A percentile compares a stretch with the other conserved stretches of the same genome.
phyloP scores from a whole-genome alignment of 345 rosid genomes.

The Camelina sativa region DNA sequence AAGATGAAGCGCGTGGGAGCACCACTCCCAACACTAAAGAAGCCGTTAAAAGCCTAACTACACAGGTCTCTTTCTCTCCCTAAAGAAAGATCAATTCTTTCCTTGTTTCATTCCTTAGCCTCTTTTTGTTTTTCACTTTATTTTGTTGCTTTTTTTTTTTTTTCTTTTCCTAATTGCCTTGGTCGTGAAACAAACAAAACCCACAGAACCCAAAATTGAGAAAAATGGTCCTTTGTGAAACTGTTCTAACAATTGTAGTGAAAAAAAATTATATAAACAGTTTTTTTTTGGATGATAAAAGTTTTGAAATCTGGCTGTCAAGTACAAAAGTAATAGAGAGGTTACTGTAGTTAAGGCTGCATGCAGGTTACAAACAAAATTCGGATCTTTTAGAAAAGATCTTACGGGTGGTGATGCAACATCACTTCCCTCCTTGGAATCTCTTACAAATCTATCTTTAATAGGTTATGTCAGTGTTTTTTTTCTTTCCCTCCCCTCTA shows the following conservation, averaged over 20 bases:
- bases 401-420: conserved; percentile 33
- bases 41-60: conserved; percentile 98
- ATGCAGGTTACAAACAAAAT: conserved; percentile 24
- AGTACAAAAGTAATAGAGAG: conserved; percentile 33
- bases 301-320: conserved; percentile 22
- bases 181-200: conserved; percentile 22
- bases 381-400: conserved; percentile 42
- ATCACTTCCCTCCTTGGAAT: conserved; percentile 40
- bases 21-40: conserved; percentile 86
- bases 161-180: conserved; percentile 13
- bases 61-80: conserved; percentile 64
- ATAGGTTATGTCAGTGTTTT: conserved; percentile 40
- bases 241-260: conserved; percentile 29
- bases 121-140: conserved; percentile 23
- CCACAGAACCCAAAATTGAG: background rate
- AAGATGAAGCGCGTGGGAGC: conserved; percentile 66
- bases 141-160: conserved; percentile 24
- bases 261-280: background rate
- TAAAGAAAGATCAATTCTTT: conserved; percentile 31
- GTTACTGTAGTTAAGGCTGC: conserved; percentile 41
- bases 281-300: conserved; percentile 4
- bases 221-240: conserved; percentile 13
- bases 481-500: background rate
- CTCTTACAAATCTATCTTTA: conserved; percentile 40
- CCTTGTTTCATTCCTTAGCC: conserved; percentile 28